Evolutionary conservation across 805 yeast genomes (phyloP), one percentile per base, ranked within the genome.

Genomic region (Torulaspora microellipsoides): DNA sequence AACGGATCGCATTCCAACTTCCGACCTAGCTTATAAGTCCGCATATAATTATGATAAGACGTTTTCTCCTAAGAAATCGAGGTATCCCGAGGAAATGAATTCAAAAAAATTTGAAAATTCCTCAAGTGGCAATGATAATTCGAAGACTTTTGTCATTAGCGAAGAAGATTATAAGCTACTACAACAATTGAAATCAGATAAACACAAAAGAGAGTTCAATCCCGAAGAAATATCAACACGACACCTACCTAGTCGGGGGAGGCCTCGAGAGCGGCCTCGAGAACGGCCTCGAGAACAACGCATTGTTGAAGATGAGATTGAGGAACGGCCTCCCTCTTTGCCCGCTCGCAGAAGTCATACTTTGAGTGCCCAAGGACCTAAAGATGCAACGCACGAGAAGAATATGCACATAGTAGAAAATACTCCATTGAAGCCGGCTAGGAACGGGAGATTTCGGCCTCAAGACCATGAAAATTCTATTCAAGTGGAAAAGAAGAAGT

Each of bases 1-100:
- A 10, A 39, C 32, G 1, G 8, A 30, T 11, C 14, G 17, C 10
- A 39, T 20, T 10, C 8, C 30, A 15, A 33, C 38, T 9, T 41
- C 53, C 11, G 43, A 49, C 13, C 47, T 58, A 32, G 53, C 60
- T 0, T 60, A 53, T 39, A 48, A 45, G 36, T 59, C 66, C 20
- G 66, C 65, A 2, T 62, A 61, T 38, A 62, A 56, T 30, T 61
- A 55, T 48, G 65, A 60, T 34, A 56, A 46, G 48, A 53, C 63
- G 1, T 59, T 59, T 31, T 56, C 63, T 4, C 61, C 62, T 11
- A 53, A 48, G 43, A 53, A 49, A 31, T 17, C 43, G 2, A 38
- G 32, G n/a, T 40, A 44, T 27, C 30, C 43, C 6, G 12, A 39
- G 25, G 39, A 31, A 14, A 44, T 43, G n/a, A 43, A 34, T 17